Base-by-base conservation (phyloP, 2,329 filamentous ascomycete species). In the Hypoxylon rubiginosum region DNA sequence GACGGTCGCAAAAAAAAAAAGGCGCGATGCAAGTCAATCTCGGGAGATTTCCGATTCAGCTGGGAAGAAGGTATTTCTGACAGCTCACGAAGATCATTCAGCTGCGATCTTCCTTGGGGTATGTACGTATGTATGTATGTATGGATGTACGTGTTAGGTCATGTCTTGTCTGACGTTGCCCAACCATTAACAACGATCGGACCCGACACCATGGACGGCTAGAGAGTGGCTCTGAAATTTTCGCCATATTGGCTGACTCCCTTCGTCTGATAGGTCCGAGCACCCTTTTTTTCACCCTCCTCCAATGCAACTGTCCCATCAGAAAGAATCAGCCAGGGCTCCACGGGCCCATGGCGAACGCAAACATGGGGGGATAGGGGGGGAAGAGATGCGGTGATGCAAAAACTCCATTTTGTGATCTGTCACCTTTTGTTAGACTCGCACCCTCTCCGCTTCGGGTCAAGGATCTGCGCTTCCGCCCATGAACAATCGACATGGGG, bases 1-100 rank as follows among this genome's bases (percentile, higher is more conserved):
- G 74, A 69, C 65, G 13, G 67, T 62, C 59, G 54, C 67, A 13
- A 6, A 15, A 39, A 15, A 15, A 53, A 39, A 61, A 45, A 52
- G 51, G 56, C 65, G 41, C 39, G 57, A 66, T 65, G 60, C 61
- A 69, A 67, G 63, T 73, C 72, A 39, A 73, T 63, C 66, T 73
- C 72, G 68, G 65, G 62, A 62, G 45, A 50, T 67, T 70, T 59
- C 68, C 65, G 65, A 65, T 59, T 66, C 61, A 67, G 61, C 58
- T 67, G 34, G 13, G 34, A 51, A 24, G 39, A 19, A 21, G 21
- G 21, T 58, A 52, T 60, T 41, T 63, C 43, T 60, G 32, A 46
- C 55, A 64, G 50, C 36, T 28, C 11, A 17, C 56, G 60, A 62
- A 64, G 57, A 69, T 67, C 67, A 66, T 59, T 52, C 51, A 66